These are phyloP conservation scores for Cornus florida DNA, from an alignment of 148 eudicot genomes.

Conservation along the genomic window DNA sequence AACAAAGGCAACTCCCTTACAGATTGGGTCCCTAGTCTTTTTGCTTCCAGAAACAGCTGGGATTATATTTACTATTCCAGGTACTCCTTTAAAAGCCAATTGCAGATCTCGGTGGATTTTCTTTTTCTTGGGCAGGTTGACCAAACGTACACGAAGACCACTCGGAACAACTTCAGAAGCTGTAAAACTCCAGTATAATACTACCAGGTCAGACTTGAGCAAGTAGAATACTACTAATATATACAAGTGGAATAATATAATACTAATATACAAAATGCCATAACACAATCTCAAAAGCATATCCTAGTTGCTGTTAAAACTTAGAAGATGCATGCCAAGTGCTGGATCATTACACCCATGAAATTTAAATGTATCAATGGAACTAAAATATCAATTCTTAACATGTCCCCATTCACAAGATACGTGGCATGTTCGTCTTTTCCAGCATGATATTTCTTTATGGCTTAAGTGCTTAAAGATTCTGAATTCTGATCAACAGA, in stretches of 20 bases:
- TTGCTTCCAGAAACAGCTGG: conserved; percentile 75
- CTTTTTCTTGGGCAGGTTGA: conserved; percentile 84
- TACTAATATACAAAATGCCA: background rate
- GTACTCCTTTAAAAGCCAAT: conserved; percentile 68
- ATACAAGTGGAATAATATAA: background rate
- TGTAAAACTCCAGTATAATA: conserved; percentile 27
- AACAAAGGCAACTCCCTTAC: conserved; percentile 86
- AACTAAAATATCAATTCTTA: too few species aligned
- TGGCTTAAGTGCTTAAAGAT: too few species aligned
- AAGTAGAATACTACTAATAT: background rate
- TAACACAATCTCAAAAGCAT: background rate
- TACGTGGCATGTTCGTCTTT: too few species aligned
- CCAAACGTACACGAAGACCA: conserved; percentile 71
- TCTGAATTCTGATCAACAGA: too few species aligned
- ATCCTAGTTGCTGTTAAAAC: too few species aligned
- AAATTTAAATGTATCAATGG: too few species aligned
- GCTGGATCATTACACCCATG: too few species aligned
- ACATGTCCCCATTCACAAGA: too few species aligned
- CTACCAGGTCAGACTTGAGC: conserved; percentile 1
- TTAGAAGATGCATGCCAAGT: too few species aligned
- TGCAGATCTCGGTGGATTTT: conserved; percentile 78
- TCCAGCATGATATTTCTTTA: too few species aligned
- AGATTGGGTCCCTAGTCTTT: conserved; percentile 87
- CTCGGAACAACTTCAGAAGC: conserved; percentile 51
- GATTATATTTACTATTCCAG: conserved; percentile 63